Conservation (phyloP, 768 basidiomycete species). For the Leccinum subtestaceum region DNA sequence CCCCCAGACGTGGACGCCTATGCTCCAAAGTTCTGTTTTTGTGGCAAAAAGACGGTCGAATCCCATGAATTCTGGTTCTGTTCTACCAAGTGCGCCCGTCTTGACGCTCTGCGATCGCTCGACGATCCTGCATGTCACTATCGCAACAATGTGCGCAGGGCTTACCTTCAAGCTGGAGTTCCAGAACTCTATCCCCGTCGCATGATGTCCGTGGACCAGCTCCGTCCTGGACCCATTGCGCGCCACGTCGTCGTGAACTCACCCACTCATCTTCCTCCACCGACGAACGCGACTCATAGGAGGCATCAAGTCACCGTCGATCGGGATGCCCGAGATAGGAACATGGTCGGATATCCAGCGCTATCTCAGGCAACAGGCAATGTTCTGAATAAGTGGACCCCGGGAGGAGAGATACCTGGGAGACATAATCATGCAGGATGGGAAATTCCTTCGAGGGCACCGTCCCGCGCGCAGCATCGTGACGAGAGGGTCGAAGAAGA, state of each 20-base stretch:
- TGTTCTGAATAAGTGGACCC: conserved; percentile 5
- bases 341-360: conserved; percentile 11
- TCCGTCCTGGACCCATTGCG: not conserved
- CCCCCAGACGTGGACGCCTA: conserved; percentile 11
- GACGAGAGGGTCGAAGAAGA: not conserved
- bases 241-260: not conserved
- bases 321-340: not conserved
- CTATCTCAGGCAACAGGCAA: conserved; percentile 17
- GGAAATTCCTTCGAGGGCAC: not conserved
- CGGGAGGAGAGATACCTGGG: not conserved
- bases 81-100: conserved; percentile 26
- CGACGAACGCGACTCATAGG: not conserved
- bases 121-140: conserved; percentile 23
- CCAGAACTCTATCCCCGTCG: conserved; percentile 6
- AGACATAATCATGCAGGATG: conserved; percentile 4
- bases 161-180: conserved; percentile 6
- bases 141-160: conserved; percentile 19
- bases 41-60: conserved; percentile 22
- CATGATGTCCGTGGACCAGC: conserved; percentile 10
- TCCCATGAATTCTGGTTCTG: conserved; percentile 31
- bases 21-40: conserved; percentile 23
- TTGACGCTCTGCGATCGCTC: conserved; percentile 28
- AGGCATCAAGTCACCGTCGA: not conserved
- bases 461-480: not conserved
- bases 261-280: not conserved